These are phyloP conservation scores for Boletus fagicola DNA, from an alignment of 768 basidiomycete species.

Conservation along the genomic window DNA sequence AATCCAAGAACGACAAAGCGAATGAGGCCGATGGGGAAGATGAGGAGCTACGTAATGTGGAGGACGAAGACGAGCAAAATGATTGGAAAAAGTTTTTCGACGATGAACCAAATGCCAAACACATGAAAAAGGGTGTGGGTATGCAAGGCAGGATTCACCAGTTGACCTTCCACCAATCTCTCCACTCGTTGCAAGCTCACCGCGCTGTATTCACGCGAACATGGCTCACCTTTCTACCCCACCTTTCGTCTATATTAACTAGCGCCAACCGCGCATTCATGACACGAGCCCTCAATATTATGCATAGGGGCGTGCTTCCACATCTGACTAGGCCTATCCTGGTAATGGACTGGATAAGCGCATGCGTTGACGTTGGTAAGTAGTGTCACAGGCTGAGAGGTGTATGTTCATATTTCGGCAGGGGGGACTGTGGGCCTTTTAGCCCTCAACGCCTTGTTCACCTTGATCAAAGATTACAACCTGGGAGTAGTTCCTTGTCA, in stretches of 20 bases:
- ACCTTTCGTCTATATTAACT: conserved; percentile 42
- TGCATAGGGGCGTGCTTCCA: conserved; percentile 83
- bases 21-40: conserved; percentile 37
- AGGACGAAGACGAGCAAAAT: conserved; percentile 42
- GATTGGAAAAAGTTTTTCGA: conserved; percentile 89
- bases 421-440: conserved; percentile 85
- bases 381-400: conserved; percentile 1
- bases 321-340: conserved; percentile 74
- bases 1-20: conserved; percentile 43
- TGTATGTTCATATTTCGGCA: conserved; percentile 26
- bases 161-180: conserved; percentile 70
- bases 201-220: conserved; percentile 74
- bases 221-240: conserved; percentile 75
- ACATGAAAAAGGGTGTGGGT: conserved; percentile 38
- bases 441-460: conserved; percentile 87
- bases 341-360: conserved; percentile 90
- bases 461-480: conserved; percentile 90
- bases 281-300: conserved; percentile 64
- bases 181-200: conserved; percentile 77
- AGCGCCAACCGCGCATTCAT: conserved; percentile 39
- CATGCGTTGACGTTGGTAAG: conserved; percentile 78
- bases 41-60: conserved; percentile 34
- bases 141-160: conserved; percentile 51
- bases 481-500: conserved; percentile 53
- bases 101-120: conserved; percentile 44